phyloP scores from a whole-genome alignment of 2,329 filamentous ascomycete genomes.

The Fusarium longipes region DNA sequence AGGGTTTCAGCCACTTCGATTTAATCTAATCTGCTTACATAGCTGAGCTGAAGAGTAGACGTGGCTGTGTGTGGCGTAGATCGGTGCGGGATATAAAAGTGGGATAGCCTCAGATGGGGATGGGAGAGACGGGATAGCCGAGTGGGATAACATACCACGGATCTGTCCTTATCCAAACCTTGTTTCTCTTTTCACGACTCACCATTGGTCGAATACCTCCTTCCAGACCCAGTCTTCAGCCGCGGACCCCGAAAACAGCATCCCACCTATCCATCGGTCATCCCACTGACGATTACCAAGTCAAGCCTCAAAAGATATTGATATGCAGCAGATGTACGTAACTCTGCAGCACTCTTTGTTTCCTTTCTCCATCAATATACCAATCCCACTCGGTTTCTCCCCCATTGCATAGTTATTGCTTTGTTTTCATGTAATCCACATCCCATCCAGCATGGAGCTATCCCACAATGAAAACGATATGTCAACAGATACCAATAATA shows the following conservation, averaged over 20 bases:
- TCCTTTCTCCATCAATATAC: background rate
- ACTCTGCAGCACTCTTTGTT: background rate
- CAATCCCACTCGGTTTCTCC: slow-evolving; percentile 34
- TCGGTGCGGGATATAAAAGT: background rate
- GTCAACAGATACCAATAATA: background rate
- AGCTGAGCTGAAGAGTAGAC: background rate
- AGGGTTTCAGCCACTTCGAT: background rate
- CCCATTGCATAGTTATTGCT: background rate
- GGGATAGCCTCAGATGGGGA: background rate
- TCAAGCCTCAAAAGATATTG: slow-evolving; percentile 16
- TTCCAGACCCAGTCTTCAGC: background rate
- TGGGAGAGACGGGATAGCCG: slow-evolving; percentile 23
- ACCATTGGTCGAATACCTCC: background rate
- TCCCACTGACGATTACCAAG: slow-evolving; percentile 43
- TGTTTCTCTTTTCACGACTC: rapidly evolving
- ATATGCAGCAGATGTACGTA: slow-evolving; percentile 21
- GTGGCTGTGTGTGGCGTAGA: slow-evolving; percentile 3
- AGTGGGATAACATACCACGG: slow-evolving; percentile 17
- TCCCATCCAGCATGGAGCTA: slow-evolving; percentile 22
- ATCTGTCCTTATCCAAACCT: too few relatives aligned
- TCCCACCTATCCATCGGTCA: slow-evolving; percentile 34
- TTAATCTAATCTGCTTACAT: too few relatives aligned
- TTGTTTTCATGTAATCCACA: slow-evolving; percentile 21
- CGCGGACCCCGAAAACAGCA: slow-evolving; percentile 12
- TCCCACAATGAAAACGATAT: slow-evolving; percentile 36